phyloP scores from a whole-genome alignment of 441 rosid species.

The Croton laevigatus region DNA sequence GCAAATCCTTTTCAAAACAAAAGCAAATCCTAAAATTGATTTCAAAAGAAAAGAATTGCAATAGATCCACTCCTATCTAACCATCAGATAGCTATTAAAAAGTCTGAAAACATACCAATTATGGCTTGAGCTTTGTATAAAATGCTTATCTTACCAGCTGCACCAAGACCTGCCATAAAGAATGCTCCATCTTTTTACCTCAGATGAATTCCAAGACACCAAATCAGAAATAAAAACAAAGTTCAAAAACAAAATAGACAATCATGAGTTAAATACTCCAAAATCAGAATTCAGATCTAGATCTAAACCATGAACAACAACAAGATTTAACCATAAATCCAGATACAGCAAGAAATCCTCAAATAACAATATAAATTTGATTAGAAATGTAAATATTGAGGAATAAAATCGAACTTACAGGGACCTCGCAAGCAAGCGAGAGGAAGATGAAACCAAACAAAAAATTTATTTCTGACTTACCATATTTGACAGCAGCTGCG shows the following conservation, averaged over 20 bases:
- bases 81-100: not conserved
- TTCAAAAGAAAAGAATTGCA: too few species aligned
- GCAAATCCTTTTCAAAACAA: too few species aligned
- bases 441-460: too few species aligned
- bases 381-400: too few species aligned
- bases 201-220: constrained; percentile 21
- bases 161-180: constrained; percentile 64
- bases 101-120: constrained; percentile 37
- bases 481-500: too few species aligned
- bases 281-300: constrained; percentile 5
- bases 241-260: too few species aligned
- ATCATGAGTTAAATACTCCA: not conserved
- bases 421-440: not conserved
- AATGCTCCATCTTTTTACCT: constrained; percentile 50
- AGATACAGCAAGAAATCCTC: not conserved
- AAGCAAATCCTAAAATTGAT: too few species aligned
- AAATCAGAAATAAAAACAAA: not conserved
- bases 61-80: not conserved
- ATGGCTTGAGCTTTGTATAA: constrained; percentile 66
- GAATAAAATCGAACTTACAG: constrained; percentile 9
- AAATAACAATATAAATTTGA: not conserved
- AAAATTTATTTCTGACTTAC: too few species aligned
- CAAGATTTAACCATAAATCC: not conserved
- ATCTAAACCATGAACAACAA: not conserved
- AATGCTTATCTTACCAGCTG: constrained; percentile 68